phyloP scores from a whole-genome alignment of 371 early-diverging fungal species.

The Rhizopus sp. region DNA sequence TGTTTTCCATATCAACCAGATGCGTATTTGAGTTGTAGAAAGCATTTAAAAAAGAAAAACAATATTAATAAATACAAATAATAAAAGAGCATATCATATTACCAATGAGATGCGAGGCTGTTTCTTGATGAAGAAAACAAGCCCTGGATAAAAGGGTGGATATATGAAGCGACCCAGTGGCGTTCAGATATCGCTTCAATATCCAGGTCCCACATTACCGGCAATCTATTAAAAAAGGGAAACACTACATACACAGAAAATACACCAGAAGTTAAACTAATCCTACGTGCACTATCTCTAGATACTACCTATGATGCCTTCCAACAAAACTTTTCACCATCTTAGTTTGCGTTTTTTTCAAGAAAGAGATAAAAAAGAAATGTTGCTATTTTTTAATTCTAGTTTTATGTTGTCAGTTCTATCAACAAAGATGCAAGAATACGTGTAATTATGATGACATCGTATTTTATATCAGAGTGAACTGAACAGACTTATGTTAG shows the following conservation, averaged over 20 bases:
- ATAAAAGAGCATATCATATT: constrained; percentile 7
- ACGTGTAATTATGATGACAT: no score
- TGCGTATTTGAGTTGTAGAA: constrained; percentile 7
- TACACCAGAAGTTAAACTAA: no score
- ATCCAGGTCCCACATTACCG: constrained; percentile 7
- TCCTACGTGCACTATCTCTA: no score
- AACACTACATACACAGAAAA: background rate
- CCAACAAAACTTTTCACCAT: no score
- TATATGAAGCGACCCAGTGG: constrained; percentile 4
- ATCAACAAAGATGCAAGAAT: no score
- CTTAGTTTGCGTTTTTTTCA: no score
- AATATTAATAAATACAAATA: constrained; percentile 8
- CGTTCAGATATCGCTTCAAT: constrained; percentile 7
- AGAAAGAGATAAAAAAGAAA: no score
- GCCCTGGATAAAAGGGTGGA: constrained; percentile 1
- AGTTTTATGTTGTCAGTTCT: no score
- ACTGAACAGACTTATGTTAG: no score
- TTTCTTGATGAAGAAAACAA: constrained; percentile 9
- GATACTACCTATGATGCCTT: no score
- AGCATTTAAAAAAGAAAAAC: constrained; percentile 10
- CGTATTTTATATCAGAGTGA: no score
- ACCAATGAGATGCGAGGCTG: constrained; percentile 5
- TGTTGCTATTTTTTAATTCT: no score
- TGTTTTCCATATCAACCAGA: constrained; percentile 7
- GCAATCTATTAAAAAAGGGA: constrained; percentile 9